phyloP scores from a whole-genome alignment of 495 filamentous ascomycete genomes.

The Thozetella sp. region DNA sequence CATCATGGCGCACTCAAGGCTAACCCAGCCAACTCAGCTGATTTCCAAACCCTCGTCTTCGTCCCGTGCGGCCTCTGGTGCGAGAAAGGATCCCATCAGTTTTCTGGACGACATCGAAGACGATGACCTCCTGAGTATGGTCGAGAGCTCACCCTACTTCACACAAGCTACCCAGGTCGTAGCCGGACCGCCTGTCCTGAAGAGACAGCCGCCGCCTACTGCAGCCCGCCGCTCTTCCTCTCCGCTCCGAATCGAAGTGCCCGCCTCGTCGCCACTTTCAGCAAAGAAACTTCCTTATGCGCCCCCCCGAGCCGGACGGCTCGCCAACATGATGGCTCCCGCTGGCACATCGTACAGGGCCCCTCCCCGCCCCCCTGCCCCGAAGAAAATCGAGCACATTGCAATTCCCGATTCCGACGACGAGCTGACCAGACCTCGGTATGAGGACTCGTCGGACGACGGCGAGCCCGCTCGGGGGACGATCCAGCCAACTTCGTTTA shows the following conservation, averaged over 20 bases:
- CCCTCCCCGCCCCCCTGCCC: constrained; percentile 26
- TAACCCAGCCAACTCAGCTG: too few relatives aligned
- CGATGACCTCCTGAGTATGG: constrained; percentile 14
- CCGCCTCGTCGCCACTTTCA: constrained; percentile 67
- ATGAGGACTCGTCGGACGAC: constrained; percentile 42
- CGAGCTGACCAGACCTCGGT: constrained; percentile 36
- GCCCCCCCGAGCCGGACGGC: constrained; percentile 21
- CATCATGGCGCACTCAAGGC: too few relatives aligned
- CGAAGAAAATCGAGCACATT: constrained; percentile 14
- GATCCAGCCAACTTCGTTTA: constrained; percentile 72
- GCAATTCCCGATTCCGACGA: constrained; percentile 42
- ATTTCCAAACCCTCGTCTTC: too few relatives aligned
- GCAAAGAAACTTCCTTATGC: constrained; percentile 25
- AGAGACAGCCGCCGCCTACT: constrained; percentile 11
- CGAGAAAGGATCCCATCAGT: too few relatives aligned
- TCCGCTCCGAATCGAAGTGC: constrained; percentile 70
- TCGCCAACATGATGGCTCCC: constrained; percentile 72
- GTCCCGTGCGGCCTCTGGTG: too few relatives aligned
- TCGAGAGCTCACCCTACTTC: constrained; percentile 38
- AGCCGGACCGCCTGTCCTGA: constrained; percentile 12
- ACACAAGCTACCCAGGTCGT: constrained; percentile 74
- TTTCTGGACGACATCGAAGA: constrained; percentile 19
- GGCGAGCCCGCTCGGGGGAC: constrained; percentile 53
- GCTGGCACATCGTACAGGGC: constrained; percentile 72
- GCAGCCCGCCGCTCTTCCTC: constrained; percentile 17